These are phyloP conservation scores for Hsuehochloa calcarea DNA, from an alignment of 176 grass and related monocot species.

Conservation along the genomic window DNA sequence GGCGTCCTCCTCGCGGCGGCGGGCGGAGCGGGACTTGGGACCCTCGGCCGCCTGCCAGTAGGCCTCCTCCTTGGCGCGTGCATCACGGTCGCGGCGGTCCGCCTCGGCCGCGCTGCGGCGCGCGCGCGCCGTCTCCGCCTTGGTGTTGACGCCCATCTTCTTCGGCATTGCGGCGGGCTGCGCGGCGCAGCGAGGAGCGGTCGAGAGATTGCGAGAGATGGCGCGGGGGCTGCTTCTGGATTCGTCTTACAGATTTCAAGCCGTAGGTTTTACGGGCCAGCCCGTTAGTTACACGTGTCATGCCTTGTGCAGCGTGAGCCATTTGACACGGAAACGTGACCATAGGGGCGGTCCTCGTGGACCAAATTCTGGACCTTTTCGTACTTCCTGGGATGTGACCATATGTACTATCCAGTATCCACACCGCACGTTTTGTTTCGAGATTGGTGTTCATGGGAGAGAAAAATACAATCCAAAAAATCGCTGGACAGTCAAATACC, in stretches of 20 bases:
- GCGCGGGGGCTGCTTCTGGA: neutral
- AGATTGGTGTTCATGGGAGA: too few species aligned
- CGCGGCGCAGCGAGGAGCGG: neutral
- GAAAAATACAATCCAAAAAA: too few species aligned
- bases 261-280: neutral
- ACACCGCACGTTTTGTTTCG: too few species aligned
- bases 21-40: slow-evolving; percentile 57
- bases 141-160: slow-evolving; percentile 76
- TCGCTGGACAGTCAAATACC: too few species aligned
- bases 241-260: neutral
- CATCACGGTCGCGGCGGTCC: slow-evolving; percentile 49
- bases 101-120: slow-evolving; percentile 45
- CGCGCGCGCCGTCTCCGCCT: slow-evolving; percentile 56
- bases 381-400: too few species aligned
- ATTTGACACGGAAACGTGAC: neutral
- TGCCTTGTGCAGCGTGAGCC: neutral
- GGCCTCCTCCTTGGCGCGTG: slow-evolving; percentile 47
- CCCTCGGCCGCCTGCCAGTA: slow-evolving; percentile 71
- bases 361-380: too few species aligned
- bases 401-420: too few species aligned
- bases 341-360: too few species aligned
- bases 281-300: neutral
- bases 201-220: neutral
- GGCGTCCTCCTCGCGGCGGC: slow-evolving; percentile 63
- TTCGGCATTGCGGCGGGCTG: slow-evolving; percentile 53